Evolutionary conservation across 805 yeast genomes (phyloP).

Genomic region (Saccharomyces mikatae): DNA sequence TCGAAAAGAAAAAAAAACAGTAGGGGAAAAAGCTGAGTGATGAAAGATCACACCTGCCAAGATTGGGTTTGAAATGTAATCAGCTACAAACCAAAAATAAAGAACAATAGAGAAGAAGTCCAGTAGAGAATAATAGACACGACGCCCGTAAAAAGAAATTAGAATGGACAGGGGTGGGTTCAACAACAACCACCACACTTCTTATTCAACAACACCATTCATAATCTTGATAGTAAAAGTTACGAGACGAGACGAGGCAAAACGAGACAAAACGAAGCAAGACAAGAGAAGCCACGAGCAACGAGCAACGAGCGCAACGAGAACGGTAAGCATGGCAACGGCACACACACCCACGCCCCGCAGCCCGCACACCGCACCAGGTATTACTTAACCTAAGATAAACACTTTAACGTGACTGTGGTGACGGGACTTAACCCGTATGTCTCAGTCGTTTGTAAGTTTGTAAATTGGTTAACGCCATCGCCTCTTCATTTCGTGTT

Average conservation of each 20-base stretch:
- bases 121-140: background rate
- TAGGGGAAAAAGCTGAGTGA: background rate
- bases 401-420: background rate
- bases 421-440: background rate
- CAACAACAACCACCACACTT: background rate
- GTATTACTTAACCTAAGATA: background rate
- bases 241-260: background rate
- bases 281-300: background rate
- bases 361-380: background rate
- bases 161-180: background rate
- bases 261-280: background rate
- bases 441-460: background rate
- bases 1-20: background rate
- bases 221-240: background rate
- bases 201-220: background rate
- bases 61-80: background rate
- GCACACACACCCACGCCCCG: background rate
- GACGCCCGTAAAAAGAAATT: background rate
- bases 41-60: background rate
- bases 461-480: background rate
- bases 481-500: background rate
- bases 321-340: slow-evolving; percentile 2
- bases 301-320: background rate
- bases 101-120: background rate
- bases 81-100: background rate